phyloP scores from a whole-genome alignment of 2,329 filamentous ascomycete species.

The Cladosporium sp. region DNA sequence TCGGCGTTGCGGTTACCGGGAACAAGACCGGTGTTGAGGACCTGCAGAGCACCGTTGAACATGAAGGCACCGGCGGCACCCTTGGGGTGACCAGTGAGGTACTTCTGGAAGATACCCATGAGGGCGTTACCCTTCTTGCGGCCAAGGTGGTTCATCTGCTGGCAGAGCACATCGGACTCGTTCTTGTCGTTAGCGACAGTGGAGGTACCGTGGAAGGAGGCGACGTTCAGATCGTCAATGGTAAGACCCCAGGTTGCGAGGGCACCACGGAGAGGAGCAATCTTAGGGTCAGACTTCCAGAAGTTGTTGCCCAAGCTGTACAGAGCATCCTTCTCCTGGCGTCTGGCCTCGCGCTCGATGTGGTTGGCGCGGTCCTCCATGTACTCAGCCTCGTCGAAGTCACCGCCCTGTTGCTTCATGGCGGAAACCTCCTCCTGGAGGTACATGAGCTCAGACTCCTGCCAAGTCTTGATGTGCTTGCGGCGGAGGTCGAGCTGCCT shows the following conservation, averaged over 20 bases:
- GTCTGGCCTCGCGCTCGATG: conserved; percentile 81
- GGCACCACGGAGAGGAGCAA: conserved; percentile 92
- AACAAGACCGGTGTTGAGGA: conserved; percentile 89
- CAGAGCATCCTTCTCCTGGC: conserved; percentile 91
- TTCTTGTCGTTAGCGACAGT: conserved; percentile 99
- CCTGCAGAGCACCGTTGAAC: conserved; percentile 97
- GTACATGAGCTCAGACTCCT: conserved; percentile 90
- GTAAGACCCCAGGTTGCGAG: conserved; percentile 98
- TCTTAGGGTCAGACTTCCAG: conserved; percentile 93
- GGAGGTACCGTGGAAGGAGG: conserved; percentile 98
- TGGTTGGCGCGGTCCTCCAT: conserved; percentile 80
- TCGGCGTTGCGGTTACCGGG: conserved; percentile 98
- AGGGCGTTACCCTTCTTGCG: conserved; percentile 95
- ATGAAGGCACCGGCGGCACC: conserved; percentile 99
- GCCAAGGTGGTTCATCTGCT: conserved; percentile 92
- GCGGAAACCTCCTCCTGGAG: conserved; percentile 89
- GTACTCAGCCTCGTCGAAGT: conserved; percentile 82
- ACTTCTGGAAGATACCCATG: conserved; percentile 98
- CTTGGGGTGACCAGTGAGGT: conserved; percentile 97
- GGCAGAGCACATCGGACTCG: conserved; percentile 94
- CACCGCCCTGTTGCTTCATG: conserved; percentile 74
- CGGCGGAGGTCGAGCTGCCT: conserved; percentile 92
- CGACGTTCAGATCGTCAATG: conserved; percentile 90
- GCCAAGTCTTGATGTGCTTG: conserved; percentile 94
- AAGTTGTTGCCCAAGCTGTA: conserved; percentile 96